Base-by-base conservation (phyloP, 306 rosid genomes). In the Trichosanthes cucumerina region DNA sequence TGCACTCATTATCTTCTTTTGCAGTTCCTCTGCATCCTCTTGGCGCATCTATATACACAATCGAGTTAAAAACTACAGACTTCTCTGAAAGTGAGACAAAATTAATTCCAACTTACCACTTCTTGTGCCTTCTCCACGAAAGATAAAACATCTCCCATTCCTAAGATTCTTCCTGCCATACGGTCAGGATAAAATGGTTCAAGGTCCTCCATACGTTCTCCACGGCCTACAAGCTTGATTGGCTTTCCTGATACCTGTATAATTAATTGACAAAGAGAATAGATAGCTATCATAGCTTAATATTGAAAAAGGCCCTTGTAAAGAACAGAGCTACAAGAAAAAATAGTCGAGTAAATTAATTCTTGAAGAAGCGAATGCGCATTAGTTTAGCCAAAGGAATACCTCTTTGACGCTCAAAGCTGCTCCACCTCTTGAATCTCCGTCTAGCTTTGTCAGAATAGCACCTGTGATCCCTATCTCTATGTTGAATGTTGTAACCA, bases 391-490 rank as follows among this genome's bases (percentile, higher is more conserved):
- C 8, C 14, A 47, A 6, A 9, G 19, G 41, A 77, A 81, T 71
- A 90, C 99, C 99, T 95, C 99, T 92, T 86, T 92, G 78, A 95
- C 97, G 81, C 97, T 95, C 88, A 95, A 86, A 82, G 99, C 99
- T 38, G 99, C 97, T 81, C 99, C 97, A 81, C 99, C 99, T 86
- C 97, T 90, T 78, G 99, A 95, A 89, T 95, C 99, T 73, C 99
- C 99, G 81, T 95, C 99, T 60, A 95, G 91, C 92, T 95, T 95
- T 54, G 99, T 95, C 86, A 95, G 88, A 83, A 95, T 95, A 87
- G 99, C 97, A 57, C 99, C 99, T 12, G 99, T 92, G 78, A 95
- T 95, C 82, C 99, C 99, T 83, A 95, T 92, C 91, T 95, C 99
- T 78, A 91, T 80, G 77, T 95, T 92, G 96, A 95, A 95, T 79